These are phyloP conservation scores for Knufia fluminis DNA, from an alignment of 2,329 filamentous ascomycete species.

Conservation along the genomic window DNA sequence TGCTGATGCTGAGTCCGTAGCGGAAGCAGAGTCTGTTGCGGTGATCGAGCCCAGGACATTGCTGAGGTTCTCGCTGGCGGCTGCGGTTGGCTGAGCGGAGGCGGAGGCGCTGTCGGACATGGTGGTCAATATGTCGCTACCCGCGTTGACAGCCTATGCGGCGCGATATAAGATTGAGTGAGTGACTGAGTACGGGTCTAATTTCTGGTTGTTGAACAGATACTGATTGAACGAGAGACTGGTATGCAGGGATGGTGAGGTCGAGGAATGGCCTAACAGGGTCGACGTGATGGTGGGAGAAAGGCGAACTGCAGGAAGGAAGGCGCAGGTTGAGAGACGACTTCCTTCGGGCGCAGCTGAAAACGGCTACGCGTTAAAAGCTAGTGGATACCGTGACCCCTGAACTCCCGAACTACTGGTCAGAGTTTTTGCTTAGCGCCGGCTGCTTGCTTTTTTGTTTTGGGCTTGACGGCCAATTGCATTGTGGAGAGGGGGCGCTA, in stretches of 20 bases:
- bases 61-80: slow-evolving; percentile 5
- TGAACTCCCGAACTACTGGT: background rate
- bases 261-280: background rate
- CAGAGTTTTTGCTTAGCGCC: background rate
- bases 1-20: slow-evolving; percentile 7
- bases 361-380: slow-evolving; percentile 3
- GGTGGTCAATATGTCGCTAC: slow-evolving; percentile 4
- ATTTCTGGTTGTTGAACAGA: background rate
- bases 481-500: background rate
- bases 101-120: background rate
- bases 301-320: background rate
- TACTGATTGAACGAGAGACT: background rate
- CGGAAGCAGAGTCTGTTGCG: slow-evolving; percentile 4
- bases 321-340: background rate
- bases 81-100: slow-evolving; percentile 2
- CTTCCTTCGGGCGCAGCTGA: background rate
- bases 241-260: background rate
- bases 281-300: background rate
- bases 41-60: slow-evolving; percentile 7
- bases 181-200: no score
- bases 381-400: background rate
- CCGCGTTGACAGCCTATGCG: slow-evolving; percentile 3
- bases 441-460: background rate
- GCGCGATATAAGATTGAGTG: no score
- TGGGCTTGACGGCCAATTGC: background rate